A percentile compares a stretch with the other conserved stretches of the same genome.
phyloP scores from a whole-genome alignment of 1,284 basidiomycete genomes.

The Heterobasidion parviporum region DNA sequence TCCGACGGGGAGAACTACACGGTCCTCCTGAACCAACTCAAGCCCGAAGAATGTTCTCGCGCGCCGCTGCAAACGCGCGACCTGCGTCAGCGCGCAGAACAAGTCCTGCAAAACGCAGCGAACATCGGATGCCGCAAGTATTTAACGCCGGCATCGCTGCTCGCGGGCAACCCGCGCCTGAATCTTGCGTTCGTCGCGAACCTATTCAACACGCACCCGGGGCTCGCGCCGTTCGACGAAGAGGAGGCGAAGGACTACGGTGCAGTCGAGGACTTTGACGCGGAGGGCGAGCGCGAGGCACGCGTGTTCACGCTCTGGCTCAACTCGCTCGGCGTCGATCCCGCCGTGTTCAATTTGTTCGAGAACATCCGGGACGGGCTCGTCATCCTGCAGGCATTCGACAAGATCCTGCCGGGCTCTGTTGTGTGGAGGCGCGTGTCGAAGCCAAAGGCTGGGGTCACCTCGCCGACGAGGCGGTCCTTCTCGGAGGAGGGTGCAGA shows the following conservation, averaged over 20 bases:
- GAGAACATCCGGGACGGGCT: conserved; percentile 92
- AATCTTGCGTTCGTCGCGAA: conserved; percentile 99
- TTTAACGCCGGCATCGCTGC: conserved; percentile 85
- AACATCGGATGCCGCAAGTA: conserved; percentile 94
- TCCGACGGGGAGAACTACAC: conserved; percentile 97
- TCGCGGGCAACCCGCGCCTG: conserved; percentile 94
- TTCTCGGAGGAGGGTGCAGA: conserved; percentile 42
- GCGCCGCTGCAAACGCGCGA: conserved; percentile 85
- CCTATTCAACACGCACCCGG: conserved; percentile 96
- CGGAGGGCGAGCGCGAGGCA: conserved; percentile 96
- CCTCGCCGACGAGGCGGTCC: conserved; percentile 26
- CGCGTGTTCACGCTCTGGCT: conserved; percentile 98
- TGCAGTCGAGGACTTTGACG: conserved; percentile 94
- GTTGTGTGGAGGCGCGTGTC: conserved; percentile 93
- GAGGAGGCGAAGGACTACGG: conserved; percentile 79
- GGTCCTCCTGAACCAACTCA: conserved; percentile 89
- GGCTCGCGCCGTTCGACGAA: conserved; percentile 88
- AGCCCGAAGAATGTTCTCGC: conserved; percentile 90
- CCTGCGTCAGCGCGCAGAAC: conserved; percentile 78
- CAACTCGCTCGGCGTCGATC: conserved; percentile 94
- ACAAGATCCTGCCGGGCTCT: conserved; percentile 88
- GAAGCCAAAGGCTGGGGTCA: conserved; percentile 73
- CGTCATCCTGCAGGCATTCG: conserved; percentile 91
- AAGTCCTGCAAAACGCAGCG: conserved; percentile 90
- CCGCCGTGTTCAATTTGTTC: conserved; percentile 93